These are phyloP conservation scores for Vicia faba DNA, from an alignment of 306 rosid genomes.

Conservation along the genomic window DNA sequence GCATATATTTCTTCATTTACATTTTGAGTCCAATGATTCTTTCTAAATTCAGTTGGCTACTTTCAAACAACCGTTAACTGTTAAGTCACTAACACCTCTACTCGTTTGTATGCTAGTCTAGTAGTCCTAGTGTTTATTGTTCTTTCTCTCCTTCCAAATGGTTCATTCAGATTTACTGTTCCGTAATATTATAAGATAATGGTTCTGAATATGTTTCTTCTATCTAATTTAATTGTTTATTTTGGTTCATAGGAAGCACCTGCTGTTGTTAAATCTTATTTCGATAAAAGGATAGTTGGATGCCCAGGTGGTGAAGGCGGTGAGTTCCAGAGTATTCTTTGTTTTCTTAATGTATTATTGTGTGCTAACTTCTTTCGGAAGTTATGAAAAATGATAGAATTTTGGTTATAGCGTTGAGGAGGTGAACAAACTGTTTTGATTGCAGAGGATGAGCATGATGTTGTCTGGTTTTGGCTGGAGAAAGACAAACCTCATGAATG, in stretches of 20 bases:
- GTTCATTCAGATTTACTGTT: slow-evolving; percentile 16
- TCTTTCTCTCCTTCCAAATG: slow-evolving; percentile 22
- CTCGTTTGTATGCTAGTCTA: slow-evolving; percentile 13
- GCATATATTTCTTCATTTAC: slow-evolving; percentile 23
- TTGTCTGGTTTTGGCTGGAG: slow-evolving; percentile 99
- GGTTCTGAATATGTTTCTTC: slow-evolving; percentile 13
- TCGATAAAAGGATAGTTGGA: slow-evolving; percentile 83
- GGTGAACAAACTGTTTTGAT: slow-evolving; percentile 34
- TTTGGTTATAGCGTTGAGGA: slow-evolving; percentile 14
- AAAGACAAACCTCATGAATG: slow-evolving; percentile 87
- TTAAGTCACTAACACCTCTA: not conserved
- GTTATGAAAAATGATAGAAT: slow-evolving; percentile 25
- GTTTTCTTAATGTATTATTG: slow-evolving; percentile 14
- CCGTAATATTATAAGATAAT: slow-evolving; percentile 4
- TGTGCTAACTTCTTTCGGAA: slow-evolving; percentile 17
- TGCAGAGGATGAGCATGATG: slow-evolving; percentile 98
- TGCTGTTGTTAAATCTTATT: slow-evolving; percentile 81
- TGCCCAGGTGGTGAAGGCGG: slow-evolving; percentile 98
- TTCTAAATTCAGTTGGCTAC: not conserved
- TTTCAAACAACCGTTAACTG: not conserved
- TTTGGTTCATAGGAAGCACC: slow-evolving; percentile 69
- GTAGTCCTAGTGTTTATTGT: slow-evolving; percentile 22
- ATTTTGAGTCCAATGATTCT: not conserved
- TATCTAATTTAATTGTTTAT: slow-evolving; percentile 13
- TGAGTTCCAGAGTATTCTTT: slow-evolving; percentile 45